A percentile compares a stretch with the other conserved stretches of the same genome.
Conservation (phyloP, 1,284 basidiomycete species). For the Lentinus polychrous region DNA sequence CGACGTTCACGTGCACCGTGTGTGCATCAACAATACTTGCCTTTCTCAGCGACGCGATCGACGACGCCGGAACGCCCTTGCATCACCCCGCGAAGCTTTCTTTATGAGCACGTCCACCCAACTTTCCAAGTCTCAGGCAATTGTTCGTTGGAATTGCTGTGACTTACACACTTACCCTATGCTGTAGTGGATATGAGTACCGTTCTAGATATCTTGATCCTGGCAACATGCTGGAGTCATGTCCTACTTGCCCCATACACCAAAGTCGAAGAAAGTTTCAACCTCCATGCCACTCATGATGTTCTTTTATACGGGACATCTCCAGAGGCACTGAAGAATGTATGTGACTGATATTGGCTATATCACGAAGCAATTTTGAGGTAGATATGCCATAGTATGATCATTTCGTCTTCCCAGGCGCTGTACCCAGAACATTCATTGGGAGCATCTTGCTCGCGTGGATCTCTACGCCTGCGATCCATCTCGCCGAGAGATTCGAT, state of each 20-base stretch:
- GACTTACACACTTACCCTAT: no score
- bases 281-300: slow-evolving; percentile 89
- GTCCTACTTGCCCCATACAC: slow-evolving; percentile 81
- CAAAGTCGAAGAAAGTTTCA: slow-evolving; percentile 98
- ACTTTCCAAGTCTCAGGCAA: no score
- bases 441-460: slow-evolving; percentile 60
- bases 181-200: slow-evolving; percentile 26
- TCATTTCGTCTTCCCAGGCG: slow-evolving; percentile 84
- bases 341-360: slow-evolving; percentile 26
- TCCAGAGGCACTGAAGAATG: slow-evolving; percentile 37
- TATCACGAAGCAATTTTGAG: neutral
- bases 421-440: slow-evolving; percentile 85
- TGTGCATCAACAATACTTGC: no score
- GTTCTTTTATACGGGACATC: slow-evolving; percentile 70
- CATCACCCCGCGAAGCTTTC: no score
- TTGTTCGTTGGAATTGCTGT: no score
- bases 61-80: no score
- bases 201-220: slow-evolving; percentile 47
- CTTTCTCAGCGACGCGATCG: no score
- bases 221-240: slow-evolving; percentile 54
- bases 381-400: slow-evolving; percentile 59
- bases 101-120: no score
- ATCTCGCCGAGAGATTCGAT: slow-evolving; percentile 32
- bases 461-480: slow-evolving; percentile 40
- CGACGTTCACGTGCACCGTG: slow-evolving; percentile 16